Evolutionary conservation across 176 grass and related monocot species (phyloP).

Genomic region (Cenchrus americanus): DNA sequence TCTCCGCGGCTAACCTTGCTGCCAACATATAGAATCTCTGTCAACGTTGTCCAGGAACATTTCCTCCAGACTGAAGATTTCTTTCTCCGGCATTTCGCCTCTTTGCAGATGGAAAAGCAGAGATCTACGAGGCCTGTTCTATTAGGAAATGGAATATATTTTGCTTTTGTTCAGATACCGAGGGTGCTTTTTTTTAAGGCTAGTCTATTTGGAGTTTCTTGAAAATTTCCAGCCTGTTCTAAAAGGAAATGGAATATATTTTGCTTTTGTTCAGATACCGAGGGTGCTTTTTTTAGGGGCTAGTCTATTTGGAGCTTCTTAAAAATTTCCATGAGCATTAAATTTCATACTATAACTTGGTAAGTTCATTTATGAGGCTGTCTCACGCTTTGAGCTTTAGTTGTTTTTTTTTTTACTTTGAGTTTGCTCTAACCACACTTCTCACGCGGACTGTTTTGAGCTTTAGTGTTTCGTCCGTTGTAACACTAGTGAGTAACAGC

Average conservation of each 20-base stretch:
- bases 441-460: too few species aligned
- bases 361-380: too few species aligned
- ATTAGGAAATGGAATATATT: background rate
- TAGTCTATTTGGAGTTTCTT: too few species aligned
- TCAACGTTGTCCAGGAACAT: background rate
- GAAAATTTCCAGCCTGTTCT: too few species aligned
- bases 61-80: background rate
- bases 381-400: too few species aligned
- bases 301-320: too few species aligned
- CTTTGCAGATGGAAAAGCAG: background rate
- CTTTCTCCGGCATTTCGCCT: background rate
- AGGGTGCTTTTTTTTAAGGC: background rate
- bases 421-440: too few species aligned
- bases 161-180: background rate
- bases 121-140: background rate
- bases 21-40: slow-evolving; percentile 24
- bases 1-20: background rate
- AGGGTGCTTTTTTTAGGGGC: background rate
- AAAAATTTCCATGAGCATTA: too few species aligned
- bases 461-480: too few species aligned
- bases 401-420: too few species aligned
- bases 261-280: background rate
- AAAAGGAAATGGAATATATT: background rate
- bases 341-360: too few species aligned
- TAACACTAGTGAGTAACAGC: too few species aligned